Evolutionary conservation across 2,329 filamentous ascomycete species (phyloP), one percentile per base, ranked within the genome.

Genomic region (Arthrobotrys entomopaga): DNA sequence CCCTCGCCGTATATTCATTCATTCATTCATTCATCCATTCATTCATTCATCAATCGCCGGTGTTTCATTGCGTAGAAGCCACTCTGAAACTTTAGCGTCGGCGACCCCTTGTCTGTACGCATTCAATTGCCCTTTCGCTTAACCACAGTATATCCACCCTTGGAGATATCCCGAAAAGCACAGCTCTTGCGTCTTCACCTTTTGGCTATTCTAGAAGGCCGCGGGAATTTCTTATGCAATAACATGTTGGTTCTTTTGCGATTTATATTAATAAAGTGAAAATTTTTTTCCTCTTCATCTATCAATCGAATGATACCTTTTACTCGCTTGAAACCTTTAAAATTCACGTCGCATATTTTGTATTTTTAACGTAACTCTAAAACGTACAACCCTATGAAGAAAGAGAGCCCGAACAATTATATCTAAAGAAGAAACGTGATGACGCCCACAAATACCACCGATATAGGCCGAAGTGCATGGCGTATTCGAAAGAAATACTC

Each of bases 21-120:
- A 7, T 19, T 20, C n/a, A 50, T 50, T 50, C 48, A 50, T 11
- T 3, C 48, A 20, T 24, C 4, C 4, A 16, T 50, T 50, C 48
- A 50, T 7, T 38, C 52, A 26, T 26, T 53, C 16, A 50, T 38
- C 52, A 26, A 53, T 53, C 16, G 52, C 24, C 61, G 52, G 24
- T 43, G 54, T 60, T 69, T 69, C 56, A 53, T 52, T 60, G n/a
- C 46, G 34, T 15, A 34, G 26, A 43, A 61, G 58, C 40, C 38
- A 56, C 52, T 38, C 46, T 72, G 67, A 73, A 66, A 73, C 61
- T 61, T 61, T 66, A 66, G 61, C 49, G 48, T 73, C 61, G 69
- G 43, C 69, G 69, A 73, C 61, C 69, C 69, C 69, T 56, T 60
- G 69, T 63, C 69, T 60, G n/a, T 48, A 58, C 52, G 59, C 63